Conservation (phyloP, 768 basidiomycete genomes). For the Boletus rex-veris region DNA sequence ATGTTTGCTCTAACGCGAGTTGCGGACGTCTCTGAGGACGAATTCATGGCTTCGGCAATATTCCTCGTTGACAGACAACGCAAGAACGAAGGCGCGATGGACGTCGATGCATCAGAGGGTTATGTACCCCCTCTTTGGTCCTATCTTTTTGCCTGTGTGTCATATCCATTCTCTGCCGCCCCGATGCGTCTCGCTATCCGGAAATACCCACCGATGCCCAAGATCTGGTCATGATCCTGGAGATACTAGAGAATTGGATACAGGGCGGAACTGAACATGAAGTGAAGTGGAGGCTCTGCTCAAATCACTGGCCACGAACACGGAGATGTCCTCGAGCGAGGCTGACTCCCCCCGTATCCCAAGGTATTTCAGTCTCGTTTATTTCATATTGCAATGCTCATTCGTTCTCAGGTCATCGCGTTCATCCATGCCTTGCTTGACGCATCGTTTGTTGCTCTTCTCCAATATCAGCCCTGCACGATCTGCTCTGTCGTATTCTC, state of each 20-base stretch:
- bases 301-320: no score
- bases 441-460: conserved; percentile 62
- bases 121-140: conserved; percentile 34
- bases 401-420: conserved; percentile 46
- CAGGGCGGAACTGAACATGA: no score
- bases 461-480: conserved; percentile 60
- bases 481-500: conserved; percentile 46
- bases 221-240: conserved; percentile 38
- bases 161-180: conserved; percentile 39
- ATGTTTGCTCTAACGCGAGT: conserved; percentile 51
- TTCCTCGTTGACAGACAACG: conserved; percentile 41
- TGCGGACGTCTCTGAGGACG: conserved; percentile 61
- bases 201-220: conserved; percentile 38
- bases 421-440: conserved; percentile 70
- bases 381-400: conserved; percentile 30
- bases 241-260: conserved; percentile 36
- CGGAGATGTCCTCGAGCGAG: conserved; percentile 14
- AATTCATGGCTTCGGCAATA: conserved; percentile 54
- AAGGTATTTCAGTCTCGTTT: conserved; percentile 40
- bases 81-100: conserved; percentile 29
- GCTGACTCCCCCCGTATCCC: conserved; percentile 24
- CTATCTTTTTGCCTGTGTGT: conserved; percentile 38
- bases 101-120: conserved; percentile 32
- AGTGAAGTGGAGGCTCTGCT: no score
- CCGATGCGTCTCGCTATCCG: conserved; percentile 44